Conservation (phyloP, 495 filamentous ascomycete species). For the Xylaria nigripes region DNA sequence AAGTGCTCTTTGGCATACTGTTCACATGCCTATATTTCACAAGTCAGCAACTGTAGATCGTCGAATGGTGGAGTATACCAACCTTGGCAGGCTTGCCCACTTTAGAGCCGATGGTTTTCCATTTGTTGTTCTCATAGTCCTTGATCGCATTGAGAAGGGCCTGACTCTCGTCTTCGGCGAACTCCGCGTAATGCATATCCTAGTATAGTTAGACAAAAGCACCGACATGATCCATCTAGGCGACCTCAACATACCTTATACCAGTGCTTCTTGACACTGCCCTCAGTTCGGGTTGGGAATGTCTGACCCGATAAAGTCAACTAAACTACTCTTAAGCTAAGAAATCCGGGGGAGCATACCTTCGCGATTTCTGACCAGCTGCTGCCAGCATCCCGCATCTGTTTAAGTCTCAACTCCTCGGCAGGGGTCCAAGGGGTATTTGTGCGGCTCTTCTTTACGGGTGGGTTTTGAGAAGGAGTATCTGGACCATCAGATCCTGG, state of each 20-base stretch:
- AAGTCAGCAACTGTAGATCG: constrained; percentile 6
- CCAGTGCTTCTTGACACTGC: constrained; percentile 99
- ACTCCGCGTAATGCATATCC: constrained; percentile 99
- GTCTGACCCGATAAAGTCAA: constrained; percentile 47
- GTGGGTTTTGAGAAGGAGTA: constrained; percentile 40
- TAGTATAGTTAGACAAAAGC: constrained; percentile 23
- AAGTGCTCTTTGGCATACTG: constrained; percentile 98
- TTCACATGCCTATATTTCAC: constrained; percentile 69
- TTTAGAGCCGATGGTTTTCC: constrained; percentile 93
- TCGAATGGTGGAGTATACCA: neutral
- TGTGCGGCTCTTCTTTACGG: constrained; percentile 84
- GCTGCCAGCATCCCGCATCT: constrained; percentile 83
- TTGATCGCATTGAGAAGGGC: constrained; percentile 91
- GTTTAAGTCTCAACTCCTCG: constrained; percentile 86
- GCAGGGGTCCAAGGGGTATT: constrained; percentile 97
- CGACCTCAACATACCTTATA: constrained; percentile 65
- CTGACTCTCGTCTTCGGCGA: constrained; percentile 92
- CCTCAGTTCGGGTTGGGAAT: constrained; percentile 88
- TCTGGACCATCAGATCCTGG: constrained; percentile 25
- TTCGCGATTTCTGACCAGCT: constrained; percentile 98
- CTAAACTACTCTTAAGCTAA: neutral
- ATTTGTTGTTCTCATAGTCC: constrained; percentile 96
- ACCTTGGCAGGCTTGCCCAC: constrained; percentile 98
- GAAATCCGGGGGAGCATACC: constrained; percentile 37
- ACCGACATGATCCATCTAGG: constrained; percentile 3